phyloP scores from a whole-genome alignment of 179 eudicot genomes.

The Patellifolia procumbens region DNA sequence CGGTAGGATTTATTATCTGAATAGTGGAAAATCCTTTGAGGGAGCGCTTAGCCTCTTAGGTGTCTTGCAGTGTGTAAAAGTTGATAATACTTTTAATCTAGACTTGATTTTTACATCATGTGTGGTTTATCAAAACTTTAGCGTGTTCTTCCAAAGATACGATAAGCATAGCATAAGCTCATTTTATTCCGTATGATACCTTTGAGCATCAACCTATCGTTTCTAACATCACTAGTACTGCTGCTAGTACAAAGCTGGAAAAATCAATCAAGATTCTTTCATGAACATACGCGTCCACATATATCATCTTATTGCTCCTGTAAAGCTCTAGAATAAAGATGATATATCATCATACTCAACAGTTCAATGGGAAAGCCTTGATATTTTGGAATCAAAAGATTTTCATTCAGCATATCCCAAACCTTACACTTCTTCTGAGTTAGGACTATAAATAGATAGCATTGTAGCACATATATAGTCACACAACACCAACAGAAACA shows the following conservation, averaged over 20 bases:
- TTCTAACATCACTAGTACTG: neutral
- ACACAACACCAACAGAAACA: constrained; percentile 2
- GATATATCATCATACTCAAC: no score
- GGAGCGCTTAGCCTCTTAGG: neutral
- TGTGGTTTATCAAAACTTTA: neutral
- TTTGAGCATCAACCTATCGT: no score
- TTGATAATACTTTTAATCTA: neutral
- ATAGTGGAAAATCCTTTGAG: neutral
- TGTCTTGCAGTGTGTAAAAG: neutral
- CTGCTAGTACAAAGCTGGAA: no score
- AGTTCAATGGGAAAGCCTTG: neutral
- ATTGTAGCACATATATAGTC: constrained; percentile 19
- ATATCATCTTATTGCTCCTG: neutral
- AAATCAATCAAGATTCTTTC: neutral
- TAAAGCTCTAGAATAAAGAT: neutral
- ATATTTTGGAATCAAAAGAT: neutral
- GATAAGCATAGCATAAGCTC: neutral
- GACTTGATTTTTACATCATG: neutral
- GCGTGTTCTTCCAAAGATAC: neutral
- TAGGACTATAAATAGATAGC: constrained; percentile 30
- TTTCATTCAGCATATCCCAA: neutral
- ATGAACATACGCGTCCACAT: neutral
- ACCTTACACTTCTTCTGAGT: neutral
- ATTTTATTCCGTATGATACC: neutral
- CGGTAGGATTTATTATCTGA: neutral